Evolutionary conservation across 148 eudicot genomes (phyloP), one percentile per base, ranked within the genome.

Genomic region (Nepenthes gracilis): DNA sequence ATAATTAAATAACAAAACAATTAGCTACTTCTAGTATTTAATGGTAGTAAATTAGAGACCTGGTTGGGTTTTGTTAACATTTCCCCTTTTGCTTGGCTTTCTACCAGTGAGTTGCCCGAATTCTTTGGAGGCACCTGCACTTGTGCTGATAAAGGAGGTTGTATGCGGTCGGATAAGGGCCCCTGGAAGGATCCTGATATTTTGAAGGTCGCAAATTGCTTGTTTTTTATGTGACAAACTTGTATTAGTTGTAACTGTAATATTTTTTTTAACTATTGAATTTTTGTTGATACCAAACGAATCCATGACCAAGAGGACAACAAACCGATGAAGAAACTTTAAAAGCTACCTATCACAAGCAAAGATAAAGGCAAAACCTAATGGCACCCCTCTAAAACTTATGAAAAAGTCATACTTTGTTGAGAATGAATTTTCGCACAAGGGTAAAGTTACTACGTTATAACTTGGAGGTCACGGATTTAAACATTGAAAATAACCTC

Each of bases 161-260:
- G 98, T 69, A 78, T 92, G 70, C 90, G 75, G 45, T 88, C 98
- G 64, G 98, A 92, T 77, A 88, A 78, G 75, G 97, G 96, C 53
- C 97, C 97, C 12, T 92, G 97, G 97, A 83, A 85, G 68, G 83
- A 92, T 67, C 94, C 96, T 12, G 90, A 83, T 36, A 78, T 92
- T 40, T 36, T 92, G 66, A 85, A 84, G 96, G 98, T 78, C 54
- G 43, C 2, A n/a, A 13, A 13, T 23, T 23, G 23, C 23, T 23
- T 23, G 23, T n/a, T 32, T 12, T 5, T 10, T 12, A 2, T 52
- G 55, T 52, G 12, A 13, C 55, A 11, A 52, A 52, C 55, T 13
- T 52, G 6, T 4, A 13, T n/a, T 23, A 52, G 2, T 52, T 6
- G n/a, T 52, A 11, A 1, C 55, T 52, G 55, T 52, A n/a, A 11